Evolutionary conservation across 371 early-diverging fungal species (phyloP).

Genomic region (Synchytrium microbalum): DNA sequence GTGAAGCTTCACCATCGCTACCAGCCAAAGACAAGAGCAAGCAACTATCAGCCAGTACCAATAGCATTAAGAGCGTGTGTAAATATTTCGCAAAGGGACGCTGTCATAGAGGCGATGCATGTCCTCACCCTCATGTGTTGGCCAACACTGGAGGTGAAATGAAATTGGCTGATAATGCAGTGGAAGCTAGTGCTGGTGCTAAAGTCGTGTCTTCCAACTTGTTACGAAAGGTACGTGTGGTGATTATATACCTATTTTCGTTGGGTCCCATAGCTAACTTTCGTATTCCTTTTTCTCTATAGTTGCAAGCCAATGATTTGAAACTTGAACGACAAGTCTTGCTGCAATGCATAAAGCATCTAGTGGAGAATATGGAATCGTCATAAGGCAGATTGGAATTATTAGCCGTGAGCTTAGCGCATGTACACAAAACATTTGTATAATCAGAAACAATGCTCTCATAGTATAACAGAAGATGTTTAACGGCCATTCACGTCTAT

Average conservation of each 20-base stretch:
- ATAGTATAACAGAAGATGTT: too few relatives aligned
- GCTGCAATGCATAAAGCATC: constrained; percentile 39
- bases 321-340: constrained; percentile 28
- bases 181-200: constrained; percentile 15
- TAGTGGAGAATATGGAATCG: constrained; percentile 19
- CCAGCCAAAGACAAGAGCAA: not conserved
- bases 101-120: constrained; percentile 19
- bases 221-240: constrained; percentile 11
- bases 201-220: constrained; percentile 3
- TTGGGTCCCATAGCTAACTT: not conserved
- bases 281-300: constrained; percentile 2
- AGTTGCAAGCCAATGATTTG: constrained; percentile 36
- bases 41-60: not conserved
- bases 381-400: not conserved
- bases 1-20: not conserved
- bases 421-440: too few relatives aligned
- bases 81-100: constrained; percentile 17
- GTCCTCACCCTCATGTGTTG: constrained; percentile 20
- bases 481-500: too few relatives aligned
- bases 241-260: not conserved
- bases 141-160: constrained; percentile 6
- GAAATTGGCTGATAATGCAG: not conserved
- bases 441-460: too few relatives aligned
- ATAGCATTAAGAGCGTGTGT: constrained; percentile 11
- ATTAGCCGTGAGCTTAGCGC: too few relatives aligned